Base-by-base conservation (phyloP, 805 yeast genomes). In the Wickerhamomyces strasburgensis region DNA sequence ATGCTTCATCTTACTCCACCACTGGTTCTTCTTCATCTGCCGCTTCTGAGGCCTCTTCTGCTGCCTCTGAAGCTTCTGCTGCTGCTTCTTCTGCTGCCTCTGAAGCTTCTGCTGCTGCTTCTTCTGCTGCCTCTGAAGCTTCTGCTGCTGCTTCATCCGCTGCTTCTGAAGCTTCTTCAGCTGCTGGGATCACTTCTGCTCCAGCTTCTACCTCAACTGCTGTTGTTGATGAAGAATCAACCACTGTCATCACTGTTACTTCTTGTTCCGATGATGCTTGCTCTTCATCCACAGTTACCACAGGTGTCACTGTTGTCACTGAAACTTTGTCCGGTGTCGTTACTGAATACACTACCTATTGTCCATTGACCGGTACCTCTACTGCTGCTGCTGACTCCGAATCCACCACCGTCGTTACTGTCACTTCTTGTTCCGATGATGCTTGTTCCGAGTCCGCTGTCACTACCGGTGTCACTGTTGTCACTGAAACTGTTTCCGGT, bases 301-400 rank as follows among this genome's bases (percentile, higher is more conserved):
- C 44, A 19, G 38, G 31, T 17, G 42, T 49, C 31, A 38, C 54
- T 24, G 31, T 41, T 23, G 40, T 60, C 15, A 41, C 50, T 35
- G n/a, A 23, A 14, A 31, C n/a, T 9, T 11, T 13, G 10, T 15
- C 37, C 27, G 27, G 21, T 23, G 27, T 19, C 10, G 40, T 31
- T 10, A 33, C 33, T 30, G 24, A 16, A 9, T 33, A 38, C 40
- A 33, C 46, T 13, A 38, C 44, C 25, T 32, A 51, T 39, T 42
- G 49, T 32, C 33, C 49, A 36, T 31, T 33, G 6, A 35, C 40
- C 8, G 34, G 37, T 28, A 19, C 44, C 34, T 23, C 35, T n/a
- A n/a, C 33, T 19, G 27, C 6, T 10, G 35, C 18, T 15, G 23
- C 23, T 24, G 18, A 14, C 16, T n/a, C 13, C 13, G 14, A 10